phyloP scores from a whole-genome alignment of 2,329 filamentous ascomycete genomes.

The Hirsutella rhossiliensis region DNA sequence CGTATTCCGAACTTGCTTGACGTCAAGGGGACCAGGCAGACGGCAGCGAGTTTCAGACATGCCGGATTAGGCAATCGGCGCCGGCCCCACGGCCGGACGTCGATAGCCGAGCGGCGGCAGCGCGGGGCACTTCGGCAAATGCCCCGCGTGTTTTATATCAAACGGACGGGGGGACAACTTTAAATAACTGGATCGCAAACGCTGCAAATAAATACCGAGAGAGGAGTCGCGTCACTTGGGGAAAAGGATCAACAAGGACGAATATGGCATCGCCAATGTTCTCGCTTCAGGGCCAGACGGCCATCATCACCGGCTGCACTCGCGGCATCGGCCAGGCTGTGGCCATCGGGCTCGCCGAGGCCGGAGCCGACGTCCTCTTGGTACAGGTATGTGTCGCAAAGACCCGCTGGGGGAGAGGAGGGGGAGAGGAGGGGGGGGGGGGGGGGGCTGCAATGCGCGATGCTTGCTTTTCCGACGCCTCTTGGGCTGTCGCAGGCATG shows the following conservation, averaged over 20 bases:
- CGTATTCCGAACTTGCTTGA: no score
- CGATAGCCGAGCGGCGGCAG: neutral
- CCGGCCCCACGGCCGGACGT: neutral
- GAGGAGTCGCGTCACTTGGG: neutral
- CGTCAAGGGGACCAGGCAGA: neutral
- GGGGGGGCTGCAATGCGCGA: no score
- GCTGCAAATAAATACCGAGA: neutral
- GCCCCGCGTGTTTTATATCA: neutral
- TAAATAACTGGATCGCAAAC: neutral
- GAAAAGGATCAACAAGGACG: neutral
- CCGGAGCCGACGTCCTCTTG: constrained; percentile 43
- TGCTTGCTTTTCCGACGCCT: no score
- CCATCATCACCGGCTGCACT: constrained; percentile 44
- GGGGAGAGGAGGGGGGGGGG: no score
- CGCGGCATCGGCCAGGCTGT: constrained; percentile 46
- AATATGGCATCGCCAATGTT: constrained; percentile 25
- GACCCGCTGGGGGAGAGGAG: no score
- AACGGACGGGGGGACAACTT: neutral
- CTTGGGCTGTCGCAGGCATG: no score
- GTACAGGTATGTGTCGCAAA: constrained; percentile 35
- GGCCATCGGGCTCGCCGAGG: constrained; percentile 45
- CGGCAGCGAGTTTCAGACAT: neutral
- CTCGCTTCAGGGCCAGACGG: constrained; percentile 43
- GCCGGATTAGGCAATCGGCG: neutral
- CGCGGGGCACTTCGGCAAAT: neutral